Evolutionary conservation across 768 basidiomycete genomes (phyloP), one percentile per base, ranked within the genome.

Genomic region (Lyophyllum shimeji): DNA sequence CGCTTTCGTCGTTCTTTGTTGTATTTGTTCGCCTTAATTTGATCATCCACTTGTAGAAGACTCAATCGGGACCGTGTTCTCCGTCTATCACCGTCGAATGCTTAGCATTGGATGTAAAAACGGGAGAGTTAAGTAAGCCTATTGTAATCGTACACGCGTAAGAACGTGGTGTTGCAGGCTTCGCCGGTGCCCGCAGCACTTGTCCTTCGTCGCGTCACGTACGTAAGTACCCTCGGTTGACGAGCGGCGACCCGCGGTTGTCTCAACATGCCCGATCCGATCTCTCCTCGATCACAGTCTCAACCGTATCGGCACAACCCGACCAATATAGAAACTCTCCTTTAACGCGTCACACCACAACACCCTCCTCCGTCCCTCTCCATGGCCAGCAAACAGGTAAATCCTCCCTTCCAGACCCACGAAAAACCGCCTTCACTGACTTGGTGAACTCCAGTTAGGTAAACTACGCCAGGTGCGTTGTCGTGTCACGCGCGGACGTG

Each of bases 311-410:
- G 46, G 50, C 46, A 40, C 40, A 53, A 39, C 53, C 55, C 53
- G 46, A 37, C 50, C 29, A 29, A 29, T 29, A 29, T 29, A 23
- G 37, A 42, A 21, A 21, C 25, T 47, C 20, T 50, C 42, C 48
- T 49, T 55, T 48, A 44, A 53, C 34, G 40, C 43, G 29, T 46
- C n/a, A n/a, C n/a, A n/a, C n/a, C n/a, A 61, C 52, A 44, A 55
- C 55, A 17, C 51, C 47, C 25, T 40, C 45, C 47, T 18, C 39
- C 34, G 47, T 31, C 55, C 27, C 21, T 18, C 24, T 4, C 46
- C 55, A 88, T 88, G 86, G 83, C 86, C 57, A 83, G 82, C 69
- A 86, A 79, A 73, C 84, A 86, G 81, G 86, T 83, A 55, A 54
- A 76, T 63, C 18, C 50, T 18, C 40, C 24, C 23, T 29, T 6